These are phyloP conservation scores for Diophrys appendiculata DNA, from an alignment of 73 alveolate genomes.

Conservation along the genomic window DNA sequence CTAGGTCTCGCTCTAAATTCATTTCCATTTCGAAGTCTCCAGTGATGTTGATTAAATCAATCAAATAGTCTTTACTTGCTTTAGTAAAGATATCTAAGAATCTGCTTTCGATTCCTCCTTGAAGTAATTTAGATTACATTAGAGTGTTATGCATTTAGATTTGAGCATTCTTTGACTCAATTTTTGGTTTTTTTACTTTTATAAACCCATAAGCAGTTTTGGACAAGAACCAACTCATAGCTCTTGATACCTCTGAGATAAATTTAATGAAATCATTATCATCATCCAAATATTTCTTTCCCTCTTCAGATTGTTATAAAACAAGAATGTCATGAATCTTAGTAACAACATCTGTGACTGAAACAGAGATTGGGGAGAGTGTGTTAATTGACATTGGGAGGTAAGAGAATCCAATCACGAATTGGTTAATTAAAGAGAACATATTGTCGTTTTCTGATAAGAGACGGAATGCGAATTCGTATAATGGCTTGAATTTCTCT, in stretches of 20 bases:
- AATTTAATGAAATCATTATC: not conserved
- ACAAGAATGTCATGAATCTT: not conserved
- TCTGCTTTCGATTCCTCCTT: slow-evolving; percentile 62
- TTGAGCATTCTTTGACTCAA: slow-evolving; percentile 37
- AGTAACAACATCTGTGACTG: not conserved
- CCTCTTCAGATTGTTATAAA: not conserved
- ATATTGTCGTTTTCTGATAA: not conserved
- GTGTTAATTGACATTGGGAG: not conserved
- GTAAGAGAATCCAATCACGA: not conserved
- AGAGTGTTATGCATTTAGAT: slow-evolving; percentile 10
- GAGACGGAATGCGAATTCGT: not conserved
- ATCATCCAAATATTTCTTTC: not conserved
- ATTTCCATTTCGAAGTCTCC: slow-evolving; percentile 20
- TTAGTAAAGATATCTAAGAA: slow-evolving; percentile 34
- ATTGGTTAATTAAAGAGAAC: slow-evolving; percentile 6
- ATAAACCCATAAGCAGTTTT: slow-evolving; percentile 55
- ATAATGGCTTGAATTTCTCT: not conserved
- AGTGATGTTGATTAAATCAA: slow-evolving; percentile 32
- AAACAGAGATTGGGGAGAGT: slow-evolving; percentile 4
- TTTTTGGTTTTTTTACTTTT: slow-evolving; percentile 43
- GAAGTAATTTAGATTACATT: slow-evolving; percentile 40
- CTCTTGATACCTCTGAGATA: slow-evolving; percentile 6
- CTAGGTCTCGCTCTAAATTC: not conserved
- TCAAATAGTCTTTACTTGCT: slow-evolving; percentile 13
- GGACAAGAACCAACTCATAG: slow-evolving; percentile 52